These are phyloP conservation scores for Kitagawia praeruptora DNA, from an alignment of 129 eudicot species.

Conservation along the genomic window DNA sequence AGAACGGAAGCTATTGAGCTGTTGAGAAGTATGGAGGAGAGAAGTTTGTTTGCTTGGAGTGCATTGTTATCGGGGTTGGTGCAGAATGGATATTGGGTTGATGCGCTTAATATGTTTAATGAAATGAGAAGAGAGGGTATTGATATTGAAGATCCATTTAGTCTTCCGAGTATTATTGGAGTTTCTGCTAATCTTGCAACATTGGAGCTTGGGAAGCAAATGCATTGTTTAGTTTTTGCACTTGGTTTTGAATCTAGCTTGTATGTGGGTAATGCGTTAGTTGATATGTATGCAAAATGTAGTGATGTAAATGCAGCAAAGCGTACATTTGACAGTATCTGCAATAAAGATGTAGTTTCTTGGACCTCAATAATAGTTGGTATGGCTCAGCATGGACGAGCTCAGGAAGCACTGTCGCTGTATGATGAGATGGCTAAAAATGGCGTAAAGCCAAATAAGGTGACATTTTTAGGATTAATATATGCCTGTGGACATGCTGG, in stretches of 20 bases:
- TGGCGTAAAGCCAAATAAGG: conserved; percentile 67
- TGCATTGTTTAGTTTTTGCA: conserved; percentile 45
- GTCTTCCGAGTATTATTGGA: conserved; percentile 54
- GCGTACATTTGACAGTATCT: conserved; percentile 27
- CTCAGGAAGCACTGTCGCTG: conserved; percentile 51
- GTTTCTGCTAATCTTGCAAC: conserved; percentile 62
- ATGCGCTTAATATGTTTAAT: conserved; percentile 42
- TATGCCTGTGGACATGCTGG: conserved; percentile 97
- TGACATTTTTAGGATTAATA: conserved; percentile 64
- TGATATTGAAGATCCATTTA: conserved; percentile 44
- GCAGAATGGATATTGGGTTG: conserved; percentile 48
- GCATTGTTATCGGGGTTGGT: conserved; percentile 80
- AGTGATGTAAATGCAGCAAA: conserved; percentile 66
- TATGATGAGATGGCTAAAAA: conserved; percentile 50
- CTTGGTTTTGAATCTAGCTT: conserved; percentile 57
- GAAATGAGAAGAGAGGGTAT: conserved; percentile 56
- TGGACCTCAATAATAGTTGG: conserved; percentile 95
- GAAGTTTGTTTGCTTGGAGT: conserved; percentile 55
- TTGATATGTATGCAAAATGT: conserved; percentile 92
- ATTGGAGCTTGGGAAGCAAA: conserved; percentile 67
- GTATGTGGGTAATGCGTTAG: conserved; percentile 48
- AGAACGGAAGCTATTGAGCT: conserved; percentile 50
- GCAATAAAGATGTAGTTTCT: conserved; percentile 58
- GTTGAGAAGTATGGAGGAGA: conserved; percentile 32
- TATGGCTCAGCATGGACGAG: conserved; percentile 81